Evolutionary conservation across 2,329 filamentous ascomycete species (phyloP).

Genomic region (Colletotrichum karsti): DNA sequence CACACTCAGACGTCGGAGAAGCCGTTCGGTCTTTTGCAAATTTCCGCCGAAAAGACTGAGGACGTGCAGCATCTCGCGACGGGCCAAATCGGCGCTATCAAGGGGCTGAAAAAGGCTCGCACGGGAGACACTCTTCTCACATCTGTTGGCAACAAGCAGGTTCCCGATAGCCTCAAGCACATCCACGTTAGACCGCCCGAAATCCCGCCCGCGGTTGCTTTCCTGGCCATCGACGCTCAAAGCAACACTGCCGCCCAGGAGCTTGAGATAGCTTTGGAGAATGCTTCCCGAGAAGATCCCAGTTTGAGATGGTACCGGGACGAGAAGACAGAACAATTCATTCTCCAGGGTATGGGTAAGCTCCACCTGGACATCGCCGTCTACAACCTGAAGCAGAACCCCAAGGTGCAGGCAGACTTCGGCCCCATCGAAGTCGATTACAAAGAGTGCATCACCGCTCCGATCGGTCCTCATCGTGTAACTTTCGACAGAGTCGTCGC

Average conservation of each 20-base stretch:
- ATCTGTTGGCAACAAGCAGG: conserved; percentile 68
- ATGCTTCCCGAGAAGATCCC: conserved; percentile 90
- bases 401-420: conserved; percentile 88
- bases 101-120: conserved; percentile 87
- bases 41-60: conserved; percentile 87
- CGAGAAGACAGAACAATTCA: conserved; percentile 90
- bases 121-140: conserved; percentile 93
- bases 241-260: conserved; percentile 82
- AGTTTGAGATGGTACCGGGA: conserved; percentile 87
- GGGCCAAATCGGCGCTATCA: conserved; percentile 94
- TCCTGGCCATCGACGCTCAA: conserved; percentile 88
- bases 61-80: conserved; percentile 83
- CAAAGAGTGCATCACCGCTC: conserved; percentile 77
- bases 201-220: conserved; percentile 94
- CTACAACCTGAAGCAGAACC: conserved; percentile 86
- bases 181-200: conserved; percentile 88
- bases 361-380: conserved; percentile 93
- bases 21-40: conserved; percentile 83
- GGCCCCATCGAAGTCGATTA: conserved; percentile 96
- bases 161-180: conserved; percentile 74
- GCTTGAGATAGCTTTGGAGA: conserved; percentile 77
- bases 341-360: conserved; percentile 95
- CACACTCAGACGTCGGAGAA: conserved; percentile 82
- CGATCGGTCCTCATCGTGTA: conserved; percentile 64
- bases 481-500: conserved; percentile 83